phyloP scores from a whole-genome alignment of 2,329 filamentous ascomycete genomes.

The Verruconis gallopava region DNA sequence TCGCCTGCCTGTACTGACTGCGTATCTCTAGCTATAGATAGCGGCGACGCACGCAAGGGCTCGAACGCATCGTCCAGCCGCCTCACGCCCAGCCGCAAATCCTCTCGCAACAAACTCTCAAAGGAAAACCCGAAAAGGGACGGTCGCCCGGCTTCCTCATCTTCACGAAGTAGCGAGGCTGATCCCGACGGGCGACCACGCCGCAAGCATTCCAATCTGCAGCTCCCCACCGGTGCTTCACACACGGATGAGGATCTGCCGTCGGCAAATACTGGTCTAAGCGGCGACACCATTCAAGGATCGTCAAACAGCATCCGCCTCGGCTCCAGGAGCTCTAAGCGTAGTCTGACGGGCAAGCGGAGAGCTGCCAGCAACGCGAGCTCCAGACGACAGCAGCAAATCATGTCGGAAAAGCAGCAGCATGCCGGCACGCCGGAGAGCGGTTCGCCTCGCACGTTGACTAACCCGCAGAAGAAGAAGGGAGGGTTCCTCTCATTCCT shows the following conservation, averaged over 20 bases:
- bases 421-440: conserved; percentile 16
- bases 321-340: conserved; percentile 33
- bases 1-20: too few species aligned
- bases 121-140: conserved; percentile 13
- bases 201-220: conserved; percentile 25
- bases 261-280: conserved; percentile 27
- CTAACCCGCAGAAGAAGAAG: conserved; percentile 28
- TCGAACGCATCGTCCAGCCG: conserved; percentile 7
- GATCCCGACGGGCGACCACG: conserved; percentile 17
- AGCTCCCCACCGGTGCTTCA: conserved; percentile 23
- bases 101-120: conserved; percentile 15
- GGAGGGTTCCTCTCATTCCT: conserved; percentile 16
- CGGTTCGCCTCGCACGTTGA: conserved; percentile 11
- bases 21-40: neutral
- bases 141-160: conserved; percentile 13
- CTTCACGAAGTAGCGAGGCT: conserved; percentile 13
- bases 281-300: conserved; percentile 32
- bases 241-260: conserved; percentile 21
- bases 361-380: conserved; percentile 33
- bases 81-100: conserved; percentile 8
- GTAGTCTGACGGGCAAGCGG: conserved; percentile 32
- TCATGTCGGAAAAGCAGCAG: conserved; percentile 26
- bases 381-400: conserved; percentile 24
- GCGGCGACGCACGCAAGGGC: conserved; percentile 2
- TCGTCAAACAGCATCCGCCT: conserved; percentile 30